Evolutionary conservation across 2,329 filamentous ascomycete genomes (phyloP), one percentile per base, ranked within the genome.

Genomic region (Verticillium longisporum): DNA sequence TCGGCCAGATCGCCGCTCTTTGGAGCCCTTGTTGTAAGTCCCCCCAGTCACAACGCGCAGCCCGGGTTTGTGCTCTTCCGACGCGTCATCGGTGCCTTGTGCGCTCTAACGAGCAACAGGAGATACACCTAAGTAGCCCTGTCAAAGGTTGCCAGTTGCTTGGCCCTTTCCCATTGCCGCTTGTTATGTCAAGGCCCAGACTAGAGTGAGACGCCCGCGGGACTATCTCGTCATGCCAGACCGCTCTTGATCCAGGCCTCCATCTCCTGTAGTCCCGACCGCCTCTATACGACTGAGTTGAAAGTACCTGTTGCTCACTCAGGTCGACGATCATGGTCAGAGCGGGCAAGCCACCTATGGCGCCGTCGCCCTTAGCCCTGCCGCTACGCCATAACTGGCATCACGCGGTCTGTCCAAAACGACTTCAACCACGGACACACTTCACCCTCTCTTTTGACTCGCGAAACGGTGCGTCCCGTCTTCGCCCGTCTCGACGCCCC

Each of bases 401-500:
- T 50, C 45, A 50, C 21, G 45, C 45, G 45, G n/a, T 26, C 45
- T 18, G 45, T 21, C 45, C 45, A 50, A 26, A 18, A 50, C 26
- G 45, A 11, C 45, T 21, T 50, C 45, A 26, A 50, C 45, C 45
- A 50, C 18, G 6, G 45, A 50, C 45, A 26, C 45, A 26, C 18
- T 11, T 50, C 18, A 41, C 38, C 26, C 18, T 50, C 45, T 50
- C 45, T 50, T 50, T 50, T 50, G 32, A 41, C 37, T 58, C 56
- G 41, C 56, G 56, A 58, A 45, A 45, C 56, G 56, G 56, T 58
- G 56, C 56, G 56, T 58, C 56, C 56, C 56, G 56, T 58, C 38
- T 38, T 50, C 38, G 26, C 56, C 56, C 56, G 56, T 34, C 38
- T 10, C 13, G 38, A 26, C 33, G 14, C 56, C 31, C 56, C 38